A percentile compares a stretch with the other conserved stretches of the same genome.
These are phyloP conservation scores for Saitozyma podzolica DNA, from an alignment of 768 basidiomycete species.

Conservation along the genomic window DNA sequence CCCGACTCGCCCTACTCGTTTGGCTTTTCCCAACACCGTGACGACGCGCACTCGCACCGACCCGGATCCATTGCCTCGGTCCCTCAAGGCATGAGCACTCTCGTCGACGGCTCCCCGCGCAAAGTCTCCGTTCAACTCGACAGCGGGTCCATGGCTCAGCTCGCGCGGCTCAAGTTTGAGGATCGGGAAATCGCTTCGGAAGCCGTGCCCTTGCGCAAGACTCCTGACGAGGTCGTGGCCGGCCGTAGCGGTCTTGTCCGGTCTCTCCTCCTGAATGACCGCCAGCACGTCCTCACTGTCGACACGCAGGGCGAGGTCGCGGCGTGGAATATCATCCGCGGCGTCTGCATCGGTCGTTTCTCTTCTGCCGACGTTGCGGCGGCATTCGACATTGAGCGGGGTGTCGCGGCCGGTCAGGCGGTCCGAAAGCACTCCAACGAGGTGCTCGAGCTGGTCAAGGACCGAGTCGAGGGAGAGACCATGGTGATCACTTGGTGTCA, in stretches of 20 bases:
- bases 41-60: too few relatives aligned
- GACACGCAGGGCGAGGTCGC: slow-evolving; percentile 85
- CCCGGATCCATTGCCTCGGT: slow-evolving; percentile 23
- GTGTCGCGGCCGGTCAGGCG: slow-evolving; percentile 22
- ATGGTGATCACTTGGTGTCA: slow-evolving; percentile 80
- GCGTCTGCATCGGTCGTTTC: slow-evolving; percentile 72
- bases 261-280: slow-evolving; percentile 77
- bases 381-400: slow-evolving; percentile 41
- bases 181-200: slow-evolving; percentile 77
- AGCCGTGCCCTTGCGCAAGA: slow-evolving; percentile 59
- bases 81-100: neutral
- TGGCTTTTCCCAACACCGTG: slow-evolving; percentile 35
- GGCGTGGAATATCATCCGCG: slow-evolving; percentile 87
- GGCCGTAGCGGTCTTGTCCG: slow-evolving; percentile 79
- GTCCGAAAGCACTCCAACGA: slow-evolving; percentile 56
- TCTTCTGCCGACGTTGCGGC: slow-evolving; percentile 62
- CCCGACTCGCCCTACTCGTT: slow-evolving; percentile 48
- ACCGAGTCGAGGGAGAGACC: slow-evolving; percentile 92
- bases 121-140: neutral
- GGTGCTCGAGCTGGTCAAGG: slow-evolving; percentile 79
- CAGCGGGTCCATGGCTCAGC: neutral
- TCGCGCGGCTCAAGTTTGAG: slow-evolving; percentile 49
- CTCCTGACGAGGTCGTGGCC: slow-evolving; percentile 69
- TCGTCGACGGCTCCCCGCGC: neutral
- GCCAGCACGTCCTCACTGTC: slow-evolving; percentile 84